A percentile compares a stretch with the other conserved stretches of the same genome.
Evolutionary conservation across 169 alveolate genomes (phyloP).

Genomic region (Eimeria acervulina): DNA sequence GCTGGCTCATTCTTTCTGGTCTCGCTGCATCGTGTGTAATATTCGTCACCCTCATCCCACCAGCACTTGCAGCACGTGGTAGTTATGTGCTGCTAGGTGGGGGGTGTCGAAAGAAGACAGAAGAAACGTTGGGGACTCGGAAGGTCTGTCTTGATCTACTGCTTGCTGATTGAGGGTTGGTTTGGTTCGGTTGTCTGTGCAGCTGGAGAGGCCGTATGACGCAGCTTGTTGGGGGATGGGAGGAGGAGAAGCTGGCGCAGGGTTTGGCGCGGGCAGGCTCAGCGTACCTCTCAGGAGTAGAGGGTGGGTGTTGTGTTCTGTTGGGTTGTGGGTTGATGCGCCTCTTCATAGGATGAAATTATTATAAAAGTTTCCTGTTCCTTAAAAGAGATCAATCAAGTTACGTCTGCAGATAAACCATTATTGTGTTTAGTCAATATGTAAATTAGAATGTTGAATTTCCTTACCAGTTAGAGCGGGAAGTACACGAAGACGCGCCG

Average conservation of each 20-base stretch:
- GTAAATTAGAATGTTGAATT: no score
- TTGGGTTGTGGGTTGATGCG: not conserved
- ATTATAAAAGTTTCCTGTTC: no score
- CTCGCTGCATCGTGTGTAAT: no score
- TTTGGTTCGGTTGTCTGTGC: not conserved
- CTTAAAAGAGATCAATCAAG: no score
- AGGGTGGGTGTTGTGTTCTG: not conserved
- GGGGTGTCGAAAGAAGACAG: not conserved
- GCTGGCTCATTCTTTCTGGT: not conserved
- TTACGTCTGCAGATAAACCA: no score
- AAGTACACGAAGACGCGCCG: no score
- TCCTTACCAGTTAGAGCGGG: no score
- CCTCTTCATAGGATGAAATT: no score
- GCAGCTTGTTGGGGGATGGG: constrained; percentile 58
- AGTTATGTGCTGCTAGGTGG: not conserved
- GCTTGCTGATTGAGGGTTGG: not conserved
- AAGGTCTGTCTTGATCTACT: not conserved
- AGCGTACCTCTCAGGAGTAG: constrained; percentile 59
- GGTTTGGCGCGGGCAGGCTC: constrained; percentile 18
- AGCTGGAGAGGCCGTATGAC: constrained; percentile 63
- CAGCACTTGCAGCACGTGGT: not conserved
- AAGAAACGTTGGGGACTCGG: not conserved
- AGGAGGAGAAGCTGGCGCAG: not conserved
- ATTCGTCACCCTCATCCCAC: not conserved
- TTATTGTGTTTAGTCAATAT: no score